Evolutionary conservation across 2,329 filamentous ascomycete species (phyloP).

Genomic region (Zymoseptoria tritici): DNA sequence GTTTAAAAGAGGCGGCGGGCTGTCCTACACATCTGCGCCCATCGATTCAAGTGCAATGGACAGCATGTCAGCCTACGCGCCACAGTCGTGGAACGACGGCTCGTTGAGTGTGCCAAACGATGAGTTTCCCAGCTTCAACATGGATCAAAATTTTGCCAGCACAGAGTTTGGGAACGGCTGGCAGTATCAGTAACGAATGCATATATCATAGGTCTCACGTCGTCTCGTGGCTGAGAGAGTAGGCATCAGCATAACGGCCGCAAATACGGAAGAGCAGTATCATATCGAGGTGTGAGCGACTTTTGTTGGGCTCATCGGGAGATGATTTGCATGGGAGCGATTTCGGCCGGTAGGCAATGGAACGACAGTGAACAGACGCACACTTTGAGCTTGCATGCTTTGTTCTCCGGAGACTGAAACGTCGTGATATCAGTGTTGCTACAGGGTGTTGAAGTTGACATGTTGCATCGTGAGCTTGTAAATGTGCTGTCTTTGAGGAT

Average conservation of each 20-base stretch:
- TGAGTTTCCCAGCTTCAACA: conserved; percentile 23
- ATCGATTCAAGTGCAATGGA: conserved; percentile 10
- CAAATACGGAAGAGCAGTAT: not conserved
- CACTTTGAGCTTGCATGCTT: not conserved
- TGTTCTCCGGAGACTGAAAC: not conserved
- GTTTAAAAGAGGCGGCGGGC: conserved; percentile 5
- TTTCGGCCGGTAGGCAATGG: not conserved
- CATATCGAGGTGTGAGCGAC: not conserved
- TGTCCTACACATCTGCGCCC: conserved; percentile 4
- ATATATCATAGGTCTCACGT: not conserved
- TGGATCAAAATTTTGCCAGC: conserved; percentile 24
- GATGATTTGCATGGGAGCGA: not conserved
- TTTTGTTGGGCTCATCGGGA: not conserved
- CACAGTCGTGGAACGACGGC: conserved; percentile 28
- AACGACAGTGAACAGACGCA: not conserved
- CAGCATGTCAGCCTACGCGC: conserved; percentile 19
- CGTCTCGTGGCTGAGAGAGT: not conserved
- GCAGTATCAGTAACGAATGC: conserved; percentile 22
- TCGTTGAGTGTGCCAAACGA: conserved; percentile 27
- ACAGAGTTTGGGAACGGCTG: conserved; percentile 19
- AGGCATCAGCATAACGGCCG: not conserved
- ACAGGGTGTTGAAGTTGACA: not conserved
- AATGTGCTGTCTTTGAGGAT: too few relatives aligned
- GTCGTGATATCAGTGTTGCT: not conserved
- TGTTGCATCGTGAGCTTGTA: too few relatives aligned